A percentile compares a stretch with the other conserved stretches of the same genome.
These are phyloP conservation scores for Xylariaceae sp. DNA, from an alignment of 2,329 filamentous ascomycete species.

Conservation along the genomic window DNA sequence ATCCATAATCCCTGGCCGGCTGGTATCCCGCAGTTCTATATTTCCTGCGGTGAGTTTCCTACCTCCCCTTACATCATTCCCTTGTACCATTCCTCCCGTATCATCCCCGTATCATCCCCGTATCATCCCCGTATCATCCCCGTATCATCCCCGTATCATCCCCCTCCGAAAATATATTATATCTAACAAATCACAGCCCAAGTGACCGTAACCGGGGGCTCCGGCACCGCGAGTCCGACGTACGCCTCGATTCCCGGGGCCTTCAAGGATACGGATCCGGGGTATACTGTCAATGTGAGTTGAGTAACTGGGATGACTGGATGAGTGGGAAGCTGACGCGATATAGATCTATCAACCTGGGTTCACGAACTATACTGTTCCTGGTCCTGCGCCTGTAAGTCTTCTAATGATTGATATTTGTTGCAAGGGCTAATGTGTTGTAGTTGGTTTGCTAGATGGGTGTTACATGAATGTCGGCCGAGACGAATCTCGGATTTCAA, in stretches of 20 bases:
- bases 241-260: constrained; percentile 17
- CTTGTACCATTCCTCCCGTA: background rate
- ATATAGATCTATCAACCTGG: constrained; percentile 16
- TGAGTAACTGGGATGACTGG: background rate
- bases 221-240: constrained; percentile 15
- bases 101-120: too few relatives aligned
- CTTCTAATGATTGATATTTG: too few relatives aligned
- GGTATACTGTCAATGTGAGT: constrained; percentile 22
- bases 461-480: too few relatives aligned
- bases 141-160: background rate
- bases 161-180: too few relatives aligned
- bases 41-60: constrained; percentile 35
- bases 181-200: constrained; percentile 6
- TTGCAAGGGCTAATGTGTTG: background rate
- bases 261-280: constrained; percentile 18
- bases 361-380: constrained; percentile 22
- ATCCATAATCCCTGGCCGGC: constrained; percentile 51
- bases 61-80: too few relatives aligned
- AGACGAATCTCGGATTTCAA: too few relatives aligned
- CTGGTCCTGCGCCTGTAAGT: constrained; percentile 21
- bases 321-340: background rate
- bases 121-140: background rate
- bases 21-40: constrained; percentile 43
- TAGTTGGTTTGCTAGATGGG: background rate
- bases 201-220: constrained; percentile 16